phyloP scores from a whole-genome alignment of 2,329 filamentous ascomycete genomes.

The Fusarium armeniacum region DNA sequence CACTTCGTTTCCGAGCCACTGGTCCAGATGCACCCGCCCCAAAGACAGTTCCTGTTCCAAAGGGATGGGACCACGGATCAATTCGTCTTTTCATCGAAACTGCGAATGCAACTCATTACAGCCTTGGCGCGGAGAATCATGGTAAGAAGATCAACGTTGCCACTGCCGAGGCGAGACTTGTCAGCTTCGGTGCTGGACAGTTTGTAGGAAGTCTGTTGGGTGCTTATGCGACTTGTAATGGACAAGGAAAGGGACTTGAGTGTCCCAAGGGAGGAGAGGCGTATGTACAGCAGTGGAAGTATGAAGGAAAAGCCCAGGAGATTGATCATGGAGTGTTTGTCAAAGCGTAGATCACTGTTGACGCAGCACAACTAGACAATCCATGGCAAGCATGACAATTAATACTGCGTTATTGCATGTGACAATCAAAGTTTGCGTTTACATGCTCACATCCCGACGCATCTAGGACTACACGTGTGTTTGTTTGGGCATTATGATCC shows the following conservation, averaged over 20 bases:
- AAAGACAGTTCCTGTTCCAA: conserved; percentile 16
- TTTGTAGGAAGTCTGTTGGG: conserved; percentile 36
- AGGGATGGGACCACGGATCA: conserved; percentile 13
- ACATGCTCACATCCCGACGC: too few species aligned
- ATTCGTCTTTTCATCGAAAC: conserved; percentile 22
- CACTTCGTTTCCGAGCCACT: conserved; percentile 25
- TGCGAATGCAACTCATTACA: conserved; percentile 27
- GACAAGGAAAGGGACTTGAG: conserved; percentile 10
- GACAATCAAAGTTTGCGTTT: too few species aligned
- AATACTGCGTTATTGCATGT: too few species aligned
- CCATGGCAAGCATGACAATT: background rate
- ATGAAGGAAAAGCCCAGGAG: conserved; percentile 21
- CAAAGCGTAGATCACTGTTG: background rate
- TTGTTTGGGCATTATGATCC: too few species aligned
- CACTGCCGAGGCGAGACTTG: conserved; percentile 19
- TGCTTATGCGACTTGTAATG: conserved; percentile 38
- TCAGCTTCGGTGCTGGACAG: conserved; percentile 19
- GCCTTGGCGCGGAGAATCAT: conserved; percentile 7
- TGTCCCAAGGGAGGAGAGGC: conserved; percentile 25
- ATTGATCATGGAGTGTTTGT: conserved; percentile 23
- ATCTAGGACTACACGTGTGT: too few species aligned
- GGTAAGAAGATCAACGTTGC: background rate
- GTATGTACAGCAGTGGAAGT: conserved; percentile 26
- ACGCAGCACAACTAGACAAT: too few species aligned
- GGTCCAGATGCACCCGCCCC: conserved; percentile 4